Conservation (phyloP, 306 rosid genomes). For the Clitoria ternatea region DNA sequence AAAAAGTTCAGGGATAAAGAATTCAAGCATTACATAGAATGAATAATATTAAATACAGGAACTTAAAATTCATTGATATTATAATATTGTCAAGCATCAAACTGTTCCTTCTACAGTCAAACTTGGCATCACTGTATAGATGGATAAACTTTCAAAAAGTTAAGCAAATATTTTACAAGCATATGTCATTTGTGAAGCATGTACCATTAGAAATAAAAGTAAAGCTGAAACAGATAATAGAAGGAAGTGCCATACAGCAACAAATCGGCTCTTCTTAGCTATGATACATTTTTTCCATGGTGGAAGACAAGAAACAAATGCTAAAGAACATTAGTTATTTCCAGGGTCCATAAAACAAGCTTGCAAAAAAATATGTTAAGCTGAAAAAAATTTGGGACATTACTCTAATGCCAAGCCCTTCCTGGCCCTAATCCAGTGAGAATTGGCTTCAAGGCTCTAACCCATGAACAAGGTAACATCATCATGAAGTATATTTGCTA, state of each 20-base stretch:
- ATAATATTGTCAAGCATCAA: background rate
- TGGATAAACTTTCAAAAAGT: background rate
- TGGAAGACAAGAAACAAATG: background rate
- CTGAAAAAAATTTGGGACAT: background rate
- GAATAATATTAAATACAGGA: background rate
- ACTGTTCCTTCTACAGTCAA: background rate
- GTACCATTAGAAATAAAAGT: background rate
- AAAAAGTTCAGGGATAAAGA: background rate
- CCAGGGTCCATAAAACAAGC: background rate
- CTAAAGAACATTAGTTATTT: background rate
- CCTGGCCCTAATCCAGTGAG: background rate
- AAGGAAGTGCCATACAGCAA: background rate
- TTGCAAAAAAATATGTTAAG: background rate
- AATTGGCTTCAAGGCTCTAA: conserved; percentile 2
- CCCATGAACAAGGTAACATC: conserved; percentile 7
- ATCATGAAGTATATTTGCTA: background rate
- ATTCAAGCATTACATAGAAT: background rate
- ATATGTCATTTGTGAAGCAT: too few relatives aligned
- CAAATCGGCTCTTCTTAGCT: background rate
- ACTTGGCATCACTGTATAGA: background rate
- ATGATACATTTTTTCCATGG: background rate
- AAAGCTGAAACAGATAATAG: background rate
- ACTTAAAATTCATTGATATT: background rate
- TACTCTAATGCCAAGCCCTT: background rate
- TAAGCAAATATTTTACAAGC: background rate